Base-by-base conservation (phyloP, 768 basidiomycete species). In the Tricholomella constricta region DNA sequence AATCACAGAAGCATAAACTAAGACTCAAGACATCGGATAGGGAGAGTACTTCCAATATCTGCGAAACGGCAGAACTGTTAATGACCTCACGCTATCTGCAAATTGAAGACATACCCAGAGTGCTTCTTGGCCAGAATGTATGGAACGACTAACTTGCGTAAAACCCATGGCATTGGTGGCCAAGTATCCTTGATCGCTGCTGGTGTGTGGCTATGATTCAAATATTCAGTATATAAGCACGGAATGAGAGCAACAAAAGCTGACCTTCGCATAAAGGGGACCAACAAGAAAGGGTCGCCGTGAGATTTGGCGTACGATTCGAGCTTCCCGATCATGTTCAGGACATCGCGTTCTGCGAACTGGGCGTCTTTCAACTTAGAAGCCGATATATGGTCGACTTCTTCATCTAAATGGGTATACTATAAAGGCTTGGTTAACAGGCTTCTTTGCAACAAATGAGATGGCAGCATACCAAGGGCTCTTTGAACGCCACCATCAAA, bases 41-140 rank as follows among this genome's bases (percentile, higher is more conserved):
- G 71, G 70, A 8, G 69, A 60, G 32, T 72, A 73, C 55, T 73
- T 72, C 73, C 72, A 73, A 51, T 74, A 74, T 10, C 72, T 74
- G 46, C 17, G 34, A 20, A 43, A 23, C 1, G 26, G n/a, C 31
- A 41, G 25, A 4, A 41, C n/a, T 29, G 23, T 52, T 43, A 51
- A 11, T 27, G 3, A 15, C 27, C 27, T 15, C 11, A n/a, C 23
- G 17, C 22, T 4, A 11, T 10, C 25, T 34, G n/a, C 12, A 17
- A 20, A 52, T 37, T 32, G 6, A 17, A 7, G 10, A 56, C 69
- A 26, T 58, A 74, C 74, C 73, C 74, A 6, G 71, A 65, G 45
- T 74, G 37, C 51, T 56, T 65, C 43, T 55, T 62, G 4, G 71
- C 73, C 6, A 76, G 55, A 11, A 74, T 34, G 52, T 69, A 73